These are phyloP conservation scores for Mucor circinelloides DNA, from an alignment of 371 early-diverging fungal species.

Conservation along the genomic window DNA sequence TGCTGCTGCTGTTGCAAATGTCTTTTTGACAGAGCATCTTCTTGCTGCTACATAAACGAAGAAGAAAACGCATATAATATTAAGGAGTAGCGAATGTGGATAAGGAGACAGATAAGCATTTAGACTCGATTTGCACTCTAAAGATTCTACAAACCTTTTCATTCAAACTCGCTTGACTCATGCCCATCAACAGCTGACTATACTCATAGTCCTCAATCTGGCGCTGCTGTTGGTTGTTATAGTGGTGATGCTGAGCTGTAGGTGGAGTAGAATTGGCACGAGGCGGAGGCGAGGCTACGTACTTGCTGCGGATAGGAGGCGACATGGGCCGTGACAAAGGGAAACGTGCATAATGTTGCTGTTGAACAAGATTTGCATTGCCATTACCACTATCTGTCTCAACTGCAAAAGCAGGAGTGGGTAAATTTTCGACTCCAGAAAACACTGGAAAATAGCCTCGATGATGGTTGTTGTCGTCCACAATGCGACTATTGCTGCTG, in stretches of 20 bases:
- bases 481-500: neutral
- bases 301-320: slow-evolving; percentile 32
- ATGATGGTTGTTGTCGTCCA: neutral
- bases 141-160: slow-evolving; percentile 5
- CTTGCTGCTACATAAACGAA: neutral
- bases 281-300: slow-evolving; percentile 40
- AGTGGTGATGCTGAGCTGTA: slow-evolving; percentile 22
- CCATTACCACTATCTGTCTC: neutral
- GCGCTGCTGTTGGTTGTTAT: slow-evolving; percentile 10
- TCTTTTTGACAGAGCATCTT: slow-evolving; percentile 16
- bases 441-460: slow-evolving; percentile 9
- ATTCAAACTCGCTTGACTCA: slow-evolving; percentile 18
- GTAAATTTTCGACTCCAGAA: neutral
- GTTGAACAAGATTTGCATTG: slow-evolving; percentile 5
- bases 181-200: slow-evolving; percentile 19
- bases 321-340: slow-evolving; percentile 33
- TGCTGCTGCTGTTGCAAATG: slow-evolving; percentile 16
- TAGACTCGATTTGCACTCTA: neutral
- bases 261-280: slow-evolving; percentile 51
- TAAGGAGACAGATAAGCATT: neutral
- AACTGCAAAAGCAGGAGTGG: slow-evolving; percentile 11
- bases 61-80: neutral
- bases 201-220: slow-evolving; percentile 33
- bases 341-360: slow-evolving; percentile 15
- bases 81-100: neutral